These are phyloP conservation scores for Punctularia strigosozonata DNA, from an alignment of 768 basidiomycete genomes.

Conservation along the genomic window DNA sequence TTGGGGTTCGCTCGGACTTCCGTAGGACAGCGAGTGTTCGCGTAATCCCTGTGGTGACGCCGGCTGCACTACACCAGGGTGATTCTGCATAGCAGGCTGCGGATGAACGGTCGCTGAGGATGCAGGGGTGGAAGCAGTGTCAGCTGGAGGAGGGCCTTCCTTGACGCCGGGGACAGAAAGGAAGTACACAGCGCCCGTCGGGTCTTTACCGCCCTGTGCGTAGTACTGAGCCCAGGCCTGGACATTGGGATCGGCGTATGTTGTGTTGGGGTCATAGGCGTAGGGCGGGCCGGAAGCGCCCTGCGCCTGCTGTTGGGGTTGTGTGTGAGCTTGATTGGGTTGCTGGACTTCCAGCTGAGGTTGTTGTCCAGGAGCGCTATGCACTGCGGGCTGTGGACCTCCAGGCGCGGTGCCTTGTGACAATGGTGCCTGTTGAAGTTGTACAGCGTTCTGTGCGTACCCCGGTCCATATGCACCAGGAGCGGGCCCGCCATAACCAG, in stretches of 20 bases:
- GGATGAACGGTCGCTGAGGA: too few relatives aligned
- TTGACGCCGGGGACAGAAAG: conserved; percentile 66
- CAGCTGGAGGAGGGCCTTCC: conserved; percentile 23
- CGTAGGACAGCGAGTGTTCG: too few relatives aligned
- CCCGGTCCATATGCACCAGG: conserved; percentile 12
- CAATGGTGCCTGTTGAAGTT: background rate
- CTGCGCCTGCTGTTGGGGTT: conserved; percentile 26
- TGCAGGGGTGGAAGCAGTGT: too few relatives aligned
- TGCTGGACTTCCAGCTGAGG: conserved; percentile 12
- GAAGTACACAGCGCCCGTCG: conserved; percentile 73
- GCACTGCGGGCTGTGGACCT: conserved; percentile 2
- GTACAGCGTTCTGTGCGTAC: background rate
- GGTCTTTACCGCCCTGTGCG: conserved; percentile 63
- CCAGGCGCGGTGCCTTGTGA: background rate
- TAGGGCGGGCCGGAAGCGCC: too few relatives aligned
- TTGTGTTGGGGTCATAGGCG: conserved; percentile 49
- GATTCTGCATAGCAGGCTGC: too few relatives aligned
- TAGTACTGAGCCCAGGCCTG: conserved; percentile 87
- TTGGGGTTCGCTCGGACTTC: too few relatives aligned
- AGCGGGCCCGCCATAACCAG: conserved; percentile 7
- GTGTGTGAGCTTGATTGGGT: conserved; percentile 22
- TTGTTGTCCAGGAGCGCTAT: conserved; percentile 4
- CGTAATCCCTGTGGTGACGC: too few relatives aligned
- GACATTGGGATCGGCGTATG: conserved; percentile 69
- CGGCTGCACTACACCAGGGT: too few relatives aligned